Evolutionary conservation across 2,329 filamentous ascomycete genomes (phyloP).

Genomic region (Diaporthe caulivora): DNA sequence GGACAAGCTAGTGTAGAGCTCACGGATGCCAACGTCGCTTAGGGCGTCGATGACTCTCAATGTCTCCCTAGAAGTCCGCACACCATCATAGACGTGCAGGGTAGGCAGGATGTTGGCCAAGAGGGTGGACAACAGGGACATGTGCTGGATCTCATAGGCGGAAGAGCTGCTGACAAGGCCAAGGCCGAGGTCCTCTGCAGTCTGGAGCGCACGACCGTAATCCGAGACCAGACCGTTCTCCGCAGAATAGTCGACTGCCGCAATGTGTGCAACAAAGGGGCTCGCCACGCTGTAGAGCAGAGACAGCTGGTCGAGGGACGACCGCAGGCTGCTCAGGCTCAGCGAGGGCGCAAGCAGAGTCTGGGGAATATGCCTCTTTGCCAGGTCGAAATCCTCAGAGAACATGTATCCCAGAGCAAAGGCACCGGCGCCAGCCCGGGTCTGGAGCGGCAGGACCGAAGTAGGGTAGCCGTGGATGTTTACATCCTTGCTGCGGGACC

Average conservation of each 20-base stretch:
- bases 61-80: slow-evolving; percentile 79
- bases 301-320: slow-evolving; percentile 90
- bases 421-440: slow-evolving; percentile 87
- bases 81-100: slow-evolving; percentile 83
- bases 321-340: slow-evolving; percentile 82
- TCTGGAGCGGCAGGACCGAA: slow-evolving; percentile 84
- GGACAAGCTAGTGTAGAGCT: slow-evolving; percentile 75
- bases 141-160: slow-evolving; percentile 93
- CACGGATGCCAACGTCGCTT: slow-evolving; percentile 72
- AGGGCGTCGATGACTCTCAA: slow-evolving; percentile 79
- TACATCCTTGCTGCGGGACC: slow-evolving; percentile 76
- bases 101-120: slow-evolving; percentile 80
- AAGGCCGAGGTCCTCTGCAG: slow-evolving; percentile 91
- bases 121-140: slow-evolving; percentile 81
- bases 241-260: slow-evolving; percentile 86
- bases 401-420: slow-evolving; percentile 98
- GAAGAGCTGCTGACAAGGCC: slow-evolving; percentile 88
- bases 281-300: slow-evolving; percentile 92
- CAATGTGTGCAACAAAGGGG: slow-evolving; percentile 92
- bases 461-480: slow-evolving; percentile 89
- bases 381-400: slow-evolving; percentile 94
- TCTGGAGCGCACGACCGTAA: slow-evolving; percentile 82
- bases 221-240: slow-evolving; percentile 83
- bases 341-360: slow-evolving; percentile 88
- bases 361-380: slow-evolving; percentile 92